Percentiles rank a stretch among this genome's conserved stretches.
Evolutionary conservation across 176 grass and related monocot genomes (phyloP).

Genomic region (Secale cereale): DNA sequence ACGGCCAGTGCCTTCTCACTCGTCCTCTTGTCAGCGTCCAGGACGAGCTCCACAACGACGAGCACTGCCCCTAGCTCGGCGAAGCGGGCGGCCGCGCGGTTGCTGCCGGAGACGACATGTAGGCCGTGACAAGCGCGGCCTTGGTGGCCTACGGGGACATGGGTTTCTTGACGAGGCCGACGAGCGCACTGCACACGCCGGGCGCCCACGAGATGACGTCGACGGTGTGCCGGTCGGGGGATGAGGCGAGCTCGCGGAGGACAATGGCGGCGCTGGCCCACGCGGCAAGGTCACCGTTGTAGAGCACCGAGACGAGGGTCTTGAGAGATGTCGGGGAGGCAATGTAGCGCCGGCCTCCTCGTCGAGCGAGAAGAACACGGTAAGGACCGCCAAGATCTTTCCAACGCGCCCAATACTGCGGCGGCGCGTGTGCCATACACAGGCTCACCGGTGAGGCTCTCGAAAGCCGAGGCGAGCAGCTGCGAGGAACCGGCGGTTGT

Average conservation of each 20-base stretch:
- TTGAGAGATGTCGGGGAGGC: constrained; percentile 35
- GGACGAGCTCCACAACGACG: constrained; percentile 40
- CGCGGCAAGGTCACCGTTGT: constrained; percentile 22
- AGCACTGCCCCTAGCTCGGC: too few relatives aligned
- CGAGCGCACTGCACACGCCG: constrained; percentile 38
- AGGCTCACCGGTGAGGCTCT: too few relatives aligned
- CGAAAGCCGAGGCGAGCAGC: too few relatives aligned
- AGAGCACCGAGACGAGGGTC: constrained; percentile 36
- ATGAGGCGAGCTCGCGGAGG: constrained; percentile 46
- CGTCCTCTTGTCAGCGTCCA: constrained; percentile 54
- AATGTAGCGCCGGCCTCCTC: too few relatives aligned
- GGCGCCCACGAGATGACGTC: constrained; percentile 22
- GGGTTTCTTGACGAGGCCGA: constrained; percentile 36
- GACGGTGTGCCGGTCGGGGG: constrained; percentile 8
- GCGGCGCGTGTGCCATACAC: too few relatives aligned
- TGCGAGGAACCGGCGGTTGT: too few relatives aligned
- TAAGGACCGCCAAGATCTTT: too few relatives aligned
- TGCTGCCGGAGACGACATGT: constrained; percentile 31
- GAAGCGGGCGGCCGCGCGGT: background rate
- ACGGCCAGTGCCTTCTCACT: constrained; percentile 58
- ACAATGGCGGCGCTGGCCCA: constrained; percentile 39
- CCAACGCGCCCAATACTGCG: too few relatives aligned
- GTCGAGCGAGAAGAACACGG: too few relatives aligned
- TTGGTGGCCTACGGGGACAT: constrained; percentile 34
- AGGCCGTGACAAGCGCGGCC: constrained; percentile 46